Conservation (phyloP, 805 yeast genomes). For the Candida maris region DNA sequence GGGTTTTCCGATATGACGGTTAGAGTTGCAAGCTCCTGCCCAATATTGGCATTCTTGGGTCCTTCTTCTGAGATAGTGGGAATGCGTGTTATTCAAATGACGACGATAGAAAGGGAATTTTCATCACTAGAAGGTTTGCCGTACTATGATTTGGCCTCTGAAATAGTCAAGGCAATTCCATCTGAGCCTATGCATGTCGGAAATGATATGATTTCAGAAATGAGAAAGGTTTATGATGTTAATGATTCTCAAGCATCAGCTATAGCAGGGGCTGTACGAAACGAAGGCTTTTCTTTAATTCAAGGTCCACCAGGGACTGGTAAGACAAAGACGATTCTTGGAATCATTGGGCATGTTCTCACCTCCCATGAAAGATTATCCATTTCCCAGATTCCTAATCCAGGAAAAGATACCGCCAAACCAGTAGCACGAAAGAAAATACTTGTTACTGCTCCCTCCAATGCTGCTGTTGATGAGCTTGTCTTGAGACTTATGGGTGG, state of each 20-base stretch:
- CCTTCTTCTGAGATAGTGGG: conserved; percentile 64
- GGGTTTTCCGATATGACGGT: conserved; percentile 75
- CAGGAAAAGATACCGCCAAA: conserved; percentile 8
- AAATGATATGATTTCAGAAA: conserved; percentile 35
- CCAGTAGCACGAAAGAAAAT: conserved; percentile 46
- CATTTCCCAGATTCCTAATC: conserved; percentile 7
- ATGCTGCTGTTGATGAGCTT: conserved; percentile 97
- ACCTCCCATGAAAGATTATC: conserved; percentile 29
- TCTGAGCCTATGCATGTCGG: conserved; percentile 38
- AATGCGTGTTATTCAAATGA: conserved; percentile 78
- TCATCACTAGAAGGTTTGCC: conserved; percentile 77
- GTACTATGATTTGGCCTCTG: conserved; percentile 71
- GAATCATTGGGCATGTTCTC: conserved; percentile 77
- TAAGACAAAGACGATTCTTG: conserved; percentile 93
- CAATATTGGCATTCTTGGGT: conserved; percentile 52
- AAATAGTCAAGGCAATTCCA: conserved; percentile 67
- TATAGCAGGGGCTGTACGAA: conserved; percentile 63
- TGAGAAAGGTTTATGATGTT: conserved; percentile 52
- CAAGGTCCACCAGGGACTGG: conserved; percentile 99
- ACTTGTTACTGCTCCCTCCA: conserved; percentile 94
- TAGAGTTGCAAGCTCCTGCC: conserved; percentile 53
- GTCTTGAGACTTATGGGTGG: conserved; percentile 79
- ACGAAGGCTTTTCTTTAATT: conserved; percentile 79
- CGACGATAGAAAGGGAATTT: conserved; percentile 90
- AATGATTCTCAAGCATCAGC: conserved; percentile 92